Conservation (phyloP, 805 yeast species). For the Danielozyma ontarioensis region DNA sequence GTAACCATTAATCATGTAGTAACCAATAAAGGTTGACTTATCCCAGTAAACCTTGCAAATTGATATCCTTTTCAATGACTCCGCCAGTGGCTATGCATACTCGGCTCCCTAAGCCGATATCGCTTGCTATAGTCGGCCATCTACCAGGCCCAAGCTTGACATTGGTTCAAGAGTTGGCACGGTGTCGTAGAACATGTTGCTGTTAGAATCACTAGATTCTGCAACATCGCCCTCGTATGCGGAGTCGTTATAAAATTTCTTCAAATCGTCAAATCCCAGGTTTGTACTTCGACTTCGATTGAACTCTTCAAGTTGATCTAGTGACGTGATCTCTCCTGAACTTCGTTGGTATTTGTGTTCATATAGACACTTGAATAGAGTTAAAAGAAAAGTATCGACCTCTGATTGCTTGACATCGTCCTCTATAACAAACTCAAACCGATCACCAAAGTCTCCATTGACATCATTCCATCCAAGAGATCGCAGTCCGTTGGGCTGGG, state of each 20-base stretch:
- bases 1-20: constrained; percentile 16
- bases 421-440: constrained; percentile 74
- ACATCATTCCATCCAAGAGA: constrained; percentile 77
- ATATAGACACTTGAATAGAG: constrained; percentile 64
- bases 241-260: constrained; percentile 20
- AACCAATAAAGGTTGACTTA: constrained; percentile 1
- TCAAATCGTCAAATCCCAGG: constrained; percentile 12
- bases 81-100: background rate
- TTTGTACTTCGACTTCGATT: too few relatives aligned
- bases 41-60: background rate
- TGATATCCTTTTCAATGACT: background rate
- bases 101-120: too few relatives aligned
- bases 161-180: too few relatives aligned
- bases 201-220: constrained; percentile 19
- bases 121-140: too few relatives aligned
- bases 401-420: constrained; percentile 49
- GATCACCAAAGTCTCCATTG: constrained; percentile 83
- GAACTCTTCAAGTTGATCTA: constrained; percentile 46
- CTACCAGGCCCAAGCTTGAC: too few relatives aligned
- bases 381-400: constrained; percentile 57
- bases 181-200: too few relatives aligned
- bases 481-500: constrained; percentile 47
- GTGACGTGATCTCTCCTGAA: constrained; percentile 37
- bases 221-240: constrained; percentile 21
- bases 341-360: constrained; percentile 66